Evolutionary conservation across 495 filamentous ascomycete genomes (phyloP).

Genomic region (Hyaloscypha hepaticicola): DNA sequence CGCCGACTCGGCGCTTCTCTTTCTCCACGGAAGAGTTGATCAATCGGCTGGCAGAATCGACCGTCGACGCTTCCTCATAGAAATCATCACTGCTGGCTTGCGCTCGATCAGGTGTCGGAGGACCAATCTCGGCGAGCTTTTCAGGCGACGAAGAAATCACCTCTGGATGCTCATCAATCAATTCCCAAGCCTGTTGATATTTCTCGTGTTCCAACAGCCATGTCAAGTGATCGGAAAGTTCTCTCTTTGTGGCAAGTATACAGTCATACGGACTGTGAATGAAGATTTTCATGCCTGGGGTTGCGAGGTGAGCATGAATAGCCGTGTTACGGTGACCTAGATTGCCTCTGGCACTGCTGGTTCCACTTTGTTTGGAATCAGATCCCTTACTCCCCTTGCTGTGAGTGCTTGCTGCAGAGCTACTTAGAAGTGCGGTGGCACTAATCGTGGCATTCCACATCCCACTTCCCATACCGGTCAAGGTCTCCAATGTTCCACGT

Average conservation of each 20-base stretch:
- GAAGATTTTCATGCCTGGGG: conserved; percentile 85
- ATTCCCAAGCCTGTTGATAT: conserved; percentile 83
- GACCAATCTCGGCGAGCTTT: conserved; percentile 38
- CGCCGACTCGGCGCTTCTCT: conserved; percentile 89
- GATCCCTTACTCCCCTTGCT: conserved; percentile 60
- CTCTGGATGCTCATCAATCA: conserved; percentile 84
- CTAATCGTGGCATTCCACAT: conserved; percentile 83
- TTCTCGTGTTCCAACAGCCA: conserved; percentile 79
- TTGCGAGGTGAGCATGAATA: conserved; percentile 47
- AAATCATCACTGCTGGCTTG: conserved; percentile 69
- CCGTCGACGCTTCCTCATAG: conserved; percentile 67
- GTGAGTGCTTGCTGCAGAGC: conserved; percentile 78
- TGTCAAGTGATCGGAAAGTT: conserved; percentile 75
- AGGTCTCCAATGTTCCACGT: conserved; percentile 65
- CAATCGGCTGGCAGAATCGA: conserved; percentile 45
- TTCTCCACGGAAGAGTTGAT: conserved; percentile 68
- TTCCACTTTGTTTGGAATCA: conserved; percentile 45
- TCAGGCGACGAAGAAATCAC: conserved; percentile 47
- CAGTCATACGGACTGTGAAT: conserved; percentile 97
- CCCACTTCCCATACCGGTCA: conserved; percentile 55
- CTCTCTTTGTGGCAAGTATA: conserved; percentile 79
- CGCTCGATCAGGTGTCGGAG: conserved; percentile 50
- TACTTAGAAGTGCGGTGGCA: conserved; percentile 79
- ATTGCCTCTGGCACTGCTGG: conserved; percentile 34
- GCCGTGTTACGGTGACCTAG: conserved; percentile 22